Evolutionary conservation across 2,329 filamentous ascomycete genomes (phyloP), one percentile per base, ranked within the genome.

Genomic region (Venturia oleaginea): DNA sequence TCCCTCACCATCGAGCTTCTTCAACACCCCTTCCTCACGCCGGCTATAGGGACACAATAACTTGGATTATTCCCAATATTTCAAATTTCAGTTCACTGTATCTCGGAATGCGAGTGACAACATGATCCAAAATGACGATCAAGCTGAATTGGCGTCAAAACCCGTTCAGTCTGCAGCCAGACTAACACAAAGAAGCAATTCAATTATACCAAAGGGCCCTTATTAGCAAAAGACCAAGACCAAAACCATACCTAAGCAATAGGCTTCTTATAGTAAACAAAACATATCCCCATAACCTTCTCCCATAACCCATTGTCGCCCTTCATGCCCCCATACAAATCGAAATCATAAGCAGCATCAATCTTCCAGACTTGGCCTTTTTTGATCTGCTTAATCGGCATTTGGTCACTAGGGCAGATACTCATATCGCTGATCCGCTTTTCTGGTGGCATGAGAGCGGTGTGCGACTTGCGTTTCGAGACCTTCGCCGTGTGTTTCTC

Each of bases 201-300:
- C 19, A n/a, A 43, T 43, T 15, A 24, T 24, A 24, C 11, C 6
- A n/a, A 32, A 34, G 1, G 5, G 8, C 27, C 13, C 24, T 27
- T 5, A 13, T 30, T 24, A 54, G 48, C 24, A 6, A 2, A 51
- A 51, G 7, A 4, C 5, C 42, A 15, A 22, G 6, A 5, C 8
- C 24, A 32, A 32, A 8, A 15, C 24, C 48, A 11, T n/a, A n/a
- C 19, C 19, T 57, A 34, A 32, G n/a, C 30, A 15, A 7, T 22
- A 57, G 51, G 51, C 15, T 57, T 57, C 30, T 57, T 57, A 27
- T 19, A 57, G 11, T 57, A 65, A 22, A 65, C 42, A 64, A 11
- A 54, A 30, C 3, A 43, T 37, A 65, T 65, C 2, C 64, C 64
- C 64, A 65, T 65, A n/a, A 65, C 54, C 42, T 64, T 48, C 10